Conservation (phyloP, 108 stramenopile species). For the Hondaea fermentalgiana region DNA sequence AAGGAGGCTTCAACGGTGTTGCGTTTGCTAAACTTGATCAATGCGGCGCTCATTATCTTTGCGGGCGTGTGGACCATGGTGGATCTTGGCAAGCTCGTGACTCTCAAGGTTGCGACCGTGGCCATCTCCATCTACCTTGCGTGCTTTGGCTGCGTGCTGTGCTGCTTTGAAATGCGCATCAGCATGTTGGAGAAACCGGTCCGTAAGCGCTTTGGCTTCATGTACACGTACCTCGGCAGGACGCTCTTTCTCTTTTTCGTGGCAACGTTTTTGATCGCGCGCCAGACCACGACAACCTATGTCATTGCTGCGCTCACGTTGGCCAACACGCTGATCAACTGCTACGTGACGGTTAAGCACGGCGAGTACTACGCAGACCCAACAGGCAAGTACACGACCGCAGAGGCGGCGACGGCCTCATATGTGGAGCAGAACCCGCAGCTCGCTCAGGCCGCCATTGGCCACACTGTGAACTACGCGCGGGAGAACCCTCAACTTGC, state of each 20-base stretch:
- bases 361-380: constrained; percentile 16
- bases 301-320: not conserved
- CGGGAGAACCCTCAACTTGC: not conserved
- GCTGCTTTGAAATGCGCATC: constrained; percentile 52
- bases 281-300: not conserved
- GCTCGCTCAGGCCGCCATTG: not conserved
- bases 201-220: constrained; percentile 43
- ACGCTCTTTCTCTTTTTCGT: constrained; percentile 27
- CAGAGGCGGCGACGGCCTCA: not conserved
- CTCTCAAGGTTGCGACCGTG: not conserved
- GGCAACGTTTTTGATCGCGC: not conserved
- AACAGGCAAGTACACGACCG: constrained; percentile 14
- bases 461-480: not conserved
- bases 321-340: not conserved
- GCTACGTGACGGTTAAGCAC: not conserved
- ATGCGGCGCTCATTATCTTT: constrained; percentile 9
- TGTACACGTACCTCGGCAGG: constrained; percentile 41
- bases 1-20: not conserved
- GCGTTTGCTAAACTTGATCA: not conserved
- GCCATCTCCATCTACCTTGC: constrained; percentile 13
- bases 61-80: not conserved
- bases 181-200: constrained; percentile 30
- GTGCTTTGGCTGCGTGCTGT: constrained; percentile 28
- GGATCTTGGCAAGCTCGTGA: not conserved
- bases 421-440: not conserved